Conservation (phyloP, 257 asterid genomes). For the Capsicum pubescens region DNA sequence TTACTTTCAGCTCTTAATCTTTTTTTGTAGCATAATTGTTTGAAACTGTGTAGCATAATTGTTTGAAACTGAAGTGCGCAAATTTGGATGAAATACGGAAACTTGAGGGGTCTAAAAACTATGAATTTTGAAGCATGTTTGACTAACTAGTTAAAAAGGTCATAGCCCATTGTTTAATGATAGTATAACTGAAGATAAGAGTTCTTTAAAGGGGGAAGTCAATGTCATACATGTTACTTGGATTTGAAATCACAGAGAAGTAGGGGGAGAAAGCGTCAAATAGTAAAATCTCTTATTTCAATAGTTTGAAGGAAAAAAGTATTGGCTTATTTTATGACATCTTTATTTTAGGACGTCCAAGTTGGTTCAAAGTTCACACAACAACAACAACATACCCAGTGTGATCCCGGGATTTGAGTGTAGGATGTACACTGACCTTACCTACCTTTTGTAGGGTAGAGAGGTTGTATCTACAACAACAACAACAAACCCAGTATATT, state of each 20-base stretch:
- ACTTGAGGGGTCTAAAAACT: background rate
- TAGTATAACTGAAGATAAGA: background rate
- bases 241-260: background rate
- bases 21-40: background rate
- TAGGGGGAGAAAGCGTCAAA: background rate
- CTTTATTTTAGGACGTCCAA: background rate
- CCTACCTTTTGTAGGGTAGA: too few relatives aligned
- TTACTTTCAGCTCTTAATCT: slow-evolving; percentile 4
- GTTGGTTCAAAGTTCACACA: background rate
- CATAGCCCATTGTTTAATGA: background rate
- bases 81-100: background rate
- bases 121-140: slow-evolving; percentile 3
- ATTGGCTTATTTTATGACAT: slow-evolving; percentile 3
- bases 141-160: background rate
- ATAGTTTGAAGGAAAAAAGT: background rate
- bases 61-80: background rate
- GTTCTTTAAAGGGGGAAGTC: slow-evolving; percentile 9
- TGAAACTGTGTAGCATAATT: slow-evolving; percentile 4
- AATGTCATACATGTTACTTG: background rate
- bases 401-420: too few relatives aligned
- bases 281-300: background rate
- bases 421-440: too few relatives aligned
- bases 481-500: too few relatives aligned
- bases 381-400: too few relatives aligned
- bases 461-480: too few relatives aligned